Conservation (phyloP, 331 rosid species). For the Stylosanthes scabra region DNA sequence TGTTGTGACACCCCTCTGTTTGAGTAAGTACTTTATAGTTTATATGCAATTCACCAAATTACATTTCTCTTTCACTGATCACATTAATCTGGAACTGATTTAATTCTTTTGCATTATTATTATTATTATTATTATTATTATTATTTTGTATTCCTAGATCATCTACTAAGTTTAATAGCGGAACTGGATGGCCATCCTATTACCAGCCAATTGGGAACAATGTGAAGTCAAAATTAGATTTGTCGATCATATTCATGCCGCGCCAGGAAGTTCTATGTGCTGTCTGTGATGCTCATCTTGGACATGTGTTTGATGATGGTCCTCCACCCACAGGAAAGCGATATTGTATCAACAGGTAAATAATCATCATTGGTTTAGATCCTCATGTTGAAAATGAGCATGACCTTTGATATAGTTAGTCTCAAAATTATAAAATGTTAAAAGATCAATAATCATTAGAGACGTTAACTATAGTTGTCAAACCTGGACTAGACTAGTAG, state of each 20-base stretch:
- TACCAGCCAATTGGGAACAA: conserved; percentile 78
- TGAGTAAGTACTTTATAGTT: conserved; percentile 61
- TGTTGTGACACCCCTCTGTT: conserved; percentile 91
- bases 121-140: no score
- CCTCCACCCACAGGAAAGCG: conserved; percentile 95
- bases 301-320: conserved; percentile 96
- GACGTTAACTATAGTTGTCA: no score
- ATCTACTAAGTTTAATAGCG: conserved; percentile 88
- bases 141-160: conserved; percentile 54
- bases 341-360: conserved; percentile 86
- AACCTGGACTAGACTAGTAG: no score
- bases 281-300: conserved; percentile 91
- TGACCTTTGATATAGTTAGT: no score
- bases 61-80: background rate
- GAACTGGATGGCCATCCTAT: conserved; percentile 99
- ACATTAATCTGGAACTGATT: background rate
- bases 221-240: conserved; percentile 75
- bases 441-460: no score
- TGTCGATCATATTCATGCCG: conserved; percentile 91
- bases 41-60: background rate
- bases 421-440: no score
- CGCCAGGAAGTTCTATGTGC: conserved; percentile 91
- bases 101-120: background rate
- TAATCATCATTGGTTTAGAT: no score
- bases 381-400: no score